phyloP scores from a whole-genome alignment of 1,284 basidiomycete genomes.

The Tylopilus sp. region DNA sequence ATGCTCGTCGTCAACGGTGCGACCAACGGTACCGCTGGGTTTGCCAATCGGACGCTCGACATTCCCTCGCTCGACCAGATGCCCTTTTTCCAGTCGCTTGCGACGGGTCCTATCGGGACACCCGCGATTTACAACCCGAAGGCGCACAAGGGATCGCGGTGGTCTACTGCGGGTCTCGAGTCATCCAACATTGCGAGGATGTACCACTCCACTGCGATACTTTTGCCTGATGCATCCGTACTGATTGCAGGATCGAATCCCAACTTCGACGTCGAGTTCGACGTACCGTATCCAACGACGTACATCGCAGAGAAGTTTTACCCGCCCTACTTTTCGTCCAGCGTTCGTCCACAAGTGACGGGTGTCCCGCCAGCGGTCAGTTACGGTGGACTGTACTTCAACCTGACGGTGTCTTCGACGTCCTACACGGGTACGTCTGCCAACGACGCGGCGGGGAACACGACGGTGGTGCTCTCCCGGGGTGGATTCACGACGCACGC shows the following conservation, averaged over 20 bases:
- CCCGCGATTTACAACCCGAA: slow-evolving; percentile 76
- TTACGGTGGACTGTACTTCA: slow-evolving; percentile 81
- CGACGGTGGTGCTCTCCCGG: slow-evolving; percentile 66
- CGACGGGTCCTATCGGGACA: slow-evolving; percentile 59
- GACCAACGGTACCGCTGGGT: slow-evolving; percentile 66
- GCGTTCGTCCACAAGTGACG: slow-evolving; percentile 65
- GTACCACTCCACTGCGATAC: slow-evolving; percentile 82
- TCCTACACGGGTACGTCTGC: slow-evolving; percentile 44
- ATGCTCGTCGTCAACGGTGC: slow-evolving; percentile 78
- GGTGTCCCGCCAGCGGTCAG: slow-evolving; percentile 72
- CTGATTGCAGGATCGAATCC: slow-evolving; percentile 90
- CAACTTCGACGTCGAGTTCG: slow-evolving; percentile 77
- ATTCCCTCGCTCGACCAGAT: slow-evolving; percentile 45
- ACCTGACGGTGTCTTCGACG: slow-evolving; percentile 47
- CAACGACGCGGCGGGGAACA: slow-evolving; percentile 51
- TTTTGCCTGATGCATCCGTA: slow-evolving; percentile 86
- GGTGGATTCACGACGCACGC: slow-evolving; percentile 76
- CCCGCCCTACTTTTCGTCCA: slow-evolving; percentile 74
- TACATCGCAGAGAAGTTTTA: slow-evolving; percentile 87
- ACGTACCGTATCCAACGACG: slow-evolving; percentile 74
- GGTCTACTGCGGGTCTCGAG: slow-evolving; percentile 61
- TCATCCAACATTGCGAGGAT: slow-evolving; percentile 66
- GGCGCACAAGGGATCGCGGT: slow-evolving; percentile 59
- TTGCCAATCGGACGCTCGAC: slow-evolving; percentile 44
- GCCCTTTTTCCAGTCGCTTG: slow-evolving; percentile 62